These are phyloP conservation scores for Talaromyces proteolyticus DNA, from an alignment of 495 filamentous ascomycete species.

Conservation along the genomic window DNA sequence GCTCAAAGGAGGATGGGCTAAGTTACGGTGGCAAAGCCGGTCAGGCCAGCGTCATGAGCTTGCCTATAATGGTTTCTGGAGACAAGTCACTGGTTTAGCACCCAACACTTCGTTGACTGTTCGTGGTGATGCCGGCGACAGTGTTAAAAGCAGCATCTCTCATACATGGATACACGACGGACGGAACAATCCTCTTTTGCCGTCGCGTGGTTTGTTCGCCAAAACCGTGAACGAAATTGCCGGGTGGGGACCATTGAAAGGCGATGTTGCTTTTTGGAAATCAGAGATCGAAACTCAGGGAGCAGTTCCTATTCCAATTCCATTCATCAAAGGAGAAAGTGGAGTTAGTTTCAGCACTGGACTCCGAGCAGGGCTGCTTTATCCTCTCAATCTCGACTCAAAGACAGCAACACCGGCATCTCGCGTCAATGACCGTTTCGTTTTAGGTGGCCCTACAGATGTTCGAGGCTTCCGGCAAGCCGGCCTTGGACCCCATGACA, in stretches of 20 bases:
- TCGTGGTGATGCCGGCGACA: slow-evolving; percentile 82
- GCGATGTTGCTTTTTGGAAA: slow-evolving; percentile 89
- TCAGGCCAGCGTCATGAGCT: slow-evolving; percentile 65
- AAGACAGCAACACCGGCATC: slow-evolving; percentile 51
- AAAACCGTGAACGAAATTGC: slow-evolving; percentile 77
- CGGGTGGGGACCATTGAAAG: slow-evolving; percentile 75
- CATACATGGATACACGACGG: slow-evolving; percentile 76
- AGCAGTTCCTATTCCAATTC: slow-evolving; percentile 64
- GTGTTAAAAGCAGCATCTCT: slow-evolving; percentile 76
- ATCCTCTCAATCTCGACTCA: slow-evolving; percentile 52
- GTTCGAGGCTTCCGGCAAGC: slow-evolving; percentile 88
- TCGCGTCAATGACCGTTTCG: slow-evolving; percentile 89
- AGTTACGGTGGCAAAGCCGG: slow-evolving; percentile 61
- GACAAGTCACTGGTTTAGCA: slow-evolving; percentile 75
- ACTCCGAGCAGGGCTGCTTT: slow-evolving; percentile 58
- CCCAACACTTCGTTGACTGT: slow-evolving; percentile 72
- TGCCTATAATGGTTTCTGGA: slow-evolving; percentile 75
- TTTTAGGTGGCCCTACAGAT: slow-evolving; percentile 89
- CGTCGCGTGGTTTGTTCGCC: slow-evolving; percentile 69
- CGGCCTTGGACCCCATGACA: slow-evolving; percentile 84
- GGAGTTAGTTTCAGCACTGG: slow-evolving; percentile 68
- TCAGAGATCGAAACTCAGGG: slow-evolving; percentile 74
- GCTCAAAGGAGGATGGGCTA: slow-evolving; percentile 71
- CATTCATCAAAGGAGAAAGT: slow-evolving; percentile 57
- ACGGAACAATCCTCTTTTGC: slow-evolving; percentile 77